Conservation (phyloP, 225 moss, liverwort and hornwort genomes). For the Marchantia polymorpha region DNA sequence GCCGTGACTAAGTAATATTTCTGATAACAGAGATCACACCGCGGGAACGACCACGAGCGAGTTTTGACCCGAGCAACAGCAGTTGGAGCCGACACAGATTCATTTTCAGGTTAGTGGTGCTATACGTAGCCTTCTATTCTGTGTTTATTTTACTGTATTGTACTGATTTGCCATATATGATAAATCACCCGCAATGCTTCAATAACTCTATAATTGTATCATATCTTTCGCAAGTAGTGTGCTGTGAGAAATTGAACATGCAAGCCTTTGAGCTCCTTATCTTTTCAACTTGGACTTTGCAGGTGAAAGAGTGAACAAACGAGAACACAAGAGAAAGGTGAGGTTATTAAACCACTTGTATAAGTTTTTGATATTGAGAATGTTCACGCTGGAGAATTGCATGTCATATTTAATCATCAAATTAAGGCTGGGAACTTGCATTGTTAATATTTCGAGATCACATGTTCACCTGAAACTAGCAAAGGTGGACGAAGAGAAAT, state of each 20-base stretch:
- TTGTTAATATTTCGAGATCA: too few species aligned
- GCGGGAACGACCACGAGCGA: conserved; percentile 84
- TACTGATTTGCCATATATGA: too few species aligned
- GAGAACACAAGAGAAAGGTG: conserved; percentile 94
- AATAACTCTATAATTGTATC: not conserved
- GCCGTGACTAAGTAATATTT: not conserved
- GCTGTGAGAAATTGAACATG: not conserved
- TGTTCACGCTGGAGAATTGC: not conserved
- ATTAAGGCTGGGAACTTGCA: not conserved
- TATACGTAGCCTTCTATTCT: too few species aligned
- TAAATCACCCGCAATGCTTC: too few species aligned
- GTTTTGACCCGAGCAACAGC: conserved; percentile 89
- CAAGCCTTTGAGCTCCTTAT: not conserved
- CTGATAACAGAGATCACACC: conserved; percentile 69
- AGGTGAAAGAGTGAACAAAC: conserved; percentile 78
- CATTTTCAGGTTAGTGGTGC: conserved; percentile 49
- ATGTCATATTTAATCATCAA: not conserved
- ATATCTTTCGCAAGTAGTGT: not conserved
- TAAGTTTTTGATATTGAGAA: too few species aligned
- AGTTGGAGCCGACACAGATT: conserved; percentile 67
- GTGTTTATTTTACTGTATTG: too few species aligned
- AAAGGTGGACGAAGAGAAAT: too few species aligned
- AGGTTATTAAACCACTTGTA: not conserved
- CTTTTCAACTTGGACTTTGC: conserved; percentile 6
- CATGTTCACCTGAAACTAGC: too few species aligned